Evolutionary conservation across 768 basidiomycete genomes (phyloP).

Genomic region (Chiua virens): DNA sequence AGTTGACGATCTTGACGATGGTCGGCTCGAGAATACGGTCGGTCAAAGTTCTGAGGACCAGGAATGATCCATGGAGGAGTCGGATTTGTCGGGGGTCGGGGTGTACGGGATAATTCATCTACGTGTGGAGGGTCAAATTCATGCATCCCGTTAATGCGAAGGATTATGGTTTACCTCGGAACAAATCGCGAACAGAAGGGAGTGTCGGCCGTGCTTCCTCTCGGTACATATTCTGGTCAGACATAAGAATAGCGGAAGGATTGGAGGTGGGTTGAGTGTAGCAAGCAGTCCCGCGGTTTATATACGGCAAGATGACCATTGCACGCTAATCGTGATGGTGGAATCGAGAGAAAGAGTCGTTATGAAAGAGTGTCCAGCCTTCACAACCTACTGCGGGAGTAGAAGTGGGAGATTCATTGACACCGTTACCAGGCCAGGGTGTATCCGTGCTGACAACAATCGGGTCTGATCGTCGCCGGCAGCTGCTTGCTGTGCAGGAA

Average conservation of each 20-base stretch:
- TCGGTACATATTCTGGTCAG: constrained; percentile 25
- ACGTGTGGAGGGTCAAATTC: constrained; percentile 1
- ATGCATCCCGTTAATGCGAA: background rate
- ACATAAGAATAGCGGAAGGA: constrained; percentile 24
- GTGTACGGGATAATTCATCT: constrained; percentile 51
- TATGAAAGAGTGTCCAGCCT: constrained; percentile 30
- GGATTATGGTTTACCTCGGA: constrained; percentile 46
- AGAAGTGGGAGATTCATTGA: constrained; percentile 21
- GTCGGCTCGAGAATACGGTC: constrained; percentile 24
- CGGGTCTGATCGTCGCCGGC: constrained; percentile 34
- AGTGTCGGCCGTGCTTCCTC: constrained; percentile 53
- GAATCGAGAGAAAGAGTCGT: constrained; percentile 11
- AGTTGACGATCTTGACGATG: constrained; percentile 24
- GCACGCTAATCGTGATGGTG: constrained; percentile 28
- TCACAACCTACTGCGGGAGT: constrained; percentile 21
- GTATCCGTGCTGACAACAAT: constrained; percentile 28
- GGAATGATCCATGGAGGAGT: constrained; percentile 46
- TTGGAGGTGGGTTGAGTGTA: constrained; percentile 8
- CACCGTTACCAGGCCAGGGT: constrained; percentile 27
- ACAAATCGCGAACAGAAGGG: constrained; percentile 69
- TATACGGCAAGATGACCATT: constrained; percentile 25
- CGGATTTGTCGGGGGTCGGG: constrained; percentile 38
- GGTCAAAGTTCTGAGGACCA: constrained; percentile 31
- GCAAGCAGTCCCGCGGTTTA: constrained; percentile 13
- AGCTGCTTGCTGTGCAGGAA: constrained; percentile 31